Evolutionary conservation across 768 basidiomycete genomes (phyloP).

Genomic region (Pluteus cervinus): DNA sequence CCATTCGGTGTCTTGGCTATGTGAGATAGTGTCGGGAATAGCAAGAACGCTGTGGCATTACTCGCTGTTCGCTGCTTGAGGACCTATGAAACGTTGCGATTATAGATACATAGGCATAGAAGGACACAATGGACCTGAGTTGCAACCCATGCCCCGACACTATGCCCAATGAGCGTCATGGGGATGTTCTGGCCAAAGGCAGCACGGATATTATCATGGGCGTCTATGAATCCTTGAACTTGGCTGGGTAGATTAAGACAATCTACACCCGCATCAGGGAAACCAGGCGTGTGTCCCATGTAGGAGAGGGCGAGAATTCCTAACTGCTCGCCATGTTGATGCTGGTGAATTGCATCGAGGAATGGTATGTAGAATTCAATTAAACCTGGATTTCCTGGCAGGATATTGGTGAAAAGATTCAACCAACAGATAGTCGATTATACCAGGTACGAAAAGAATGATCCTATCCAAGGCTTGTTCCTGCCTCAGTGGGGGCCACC

Average conservation of each 20-base stretch:
- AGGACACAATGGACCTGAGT: constrained; percentile 38
- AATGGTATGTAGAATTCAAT: constrained; percentile 65
- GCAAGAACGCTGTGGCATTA: constrained; percentile 43
- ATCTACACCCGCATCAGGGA: too few relatives aligned
- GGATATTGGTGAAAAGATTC: not conserved
- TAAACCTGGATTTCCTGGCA: constrained; percentile 50
- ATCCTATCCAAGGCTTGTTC: constrained; percentile 23
- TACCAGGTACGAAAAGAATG: constrained; percentile 48
- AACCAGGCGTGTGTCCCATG: constrained; percentile 59
- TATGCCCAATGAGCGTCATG: constrained; percentile 56
- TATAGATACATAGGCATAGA: constrained; percentile 1
- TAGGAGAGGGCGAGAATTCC: constrained; percentile 60
- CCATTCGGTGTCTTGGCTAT: constrained; percentile 66
- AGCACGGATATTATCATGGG: constrained; percentile 37
- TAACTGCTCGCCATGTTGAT: constrained; percentile 26
- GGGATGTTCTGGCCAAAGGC: constrained; percentile 26
- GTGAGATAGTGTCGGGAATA: constrained; percentile 67
- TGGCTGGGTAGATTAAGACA: constrained; percentile 35
- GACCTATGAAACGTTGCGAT: constrained; percentile 27
- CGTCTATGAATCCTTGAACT: constrained; percentile 48
- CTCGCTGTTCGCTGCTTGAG: constrained; percentile 37
- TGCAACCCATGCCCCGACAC: constrained; percentile 67
- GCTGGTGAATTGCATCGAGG: constrained; percentile 42
- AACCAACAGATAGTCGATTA: not conserved
- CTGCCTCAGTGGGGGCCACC: constrained; percentile 37